These are phyloP conservation scores for Collybia sordida DNA, from an alignment of 768 basidiomycete genomes.

Conservation along the genomic window DNA sequence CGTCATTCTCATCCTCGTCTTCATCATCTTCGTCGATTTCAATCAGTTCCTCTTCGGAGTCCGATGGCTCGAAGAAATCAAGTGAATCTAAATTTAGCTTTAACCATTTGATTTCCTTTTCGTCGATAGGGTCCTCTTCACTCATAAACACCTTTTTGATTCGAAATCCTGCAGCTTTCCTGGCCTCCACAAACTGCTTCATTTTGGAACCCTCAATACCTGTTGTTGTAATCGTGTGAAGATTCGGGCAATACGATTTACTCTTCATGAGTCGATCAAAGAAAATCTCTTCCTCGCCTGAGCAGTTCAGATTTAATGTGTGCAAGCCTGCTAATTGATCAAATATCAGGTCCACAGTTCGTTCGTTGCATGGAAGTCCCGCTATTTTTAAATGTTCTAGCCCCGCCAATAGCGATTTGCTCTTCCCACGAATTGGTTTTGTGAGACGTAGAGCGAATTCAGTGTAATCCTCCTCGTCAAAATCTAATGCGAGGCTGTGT, in stretches of 20 bases:
- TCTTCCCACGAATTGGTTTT: slow-evolving; percentile 33
- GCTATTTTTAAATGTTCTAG: slow-evolving; percentile 54
- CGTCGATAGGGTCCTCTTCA: slow-evolving; percentile 37
- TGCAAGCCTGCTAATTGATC: slow-evolving; percentile 47
- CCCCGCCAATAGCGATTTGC: slow-evolving; percentile 44
- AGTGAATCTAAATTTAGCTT: slow-evolving; percentile 47
- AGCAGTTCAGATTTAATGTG: slow-evolving; percentile 36
- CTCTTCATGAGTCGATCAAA: slow-evolving; percentile 24
- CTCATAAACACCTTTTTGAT: slow-evolving; percentile 49
- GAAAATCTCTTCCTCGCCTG: slow-evolving; percentile 27
- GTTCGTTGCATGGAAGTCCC: slow-evolving; percentile 42
- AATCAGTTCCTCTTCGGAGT: slow-evolving; percentile 38
- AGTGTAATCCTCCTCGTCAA: slow-evolving; percentile 54
- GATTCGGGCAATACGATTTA: slow-evolving; percentile 45
- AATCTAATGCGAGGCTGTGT: slow-evolving; percentile 49
- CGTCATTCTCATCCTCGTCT: slow-evolving; percentile 21
- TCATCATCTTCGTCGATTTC: slow-evolving; percentile 29
- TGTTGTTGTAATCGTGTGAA: slow-evolving; percentile 47
- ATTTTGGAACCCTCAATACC: slow-evolving; percentile 41
- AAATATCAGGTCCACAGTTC: slow-evolving; percentile 37
- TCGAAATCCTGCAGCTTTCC: slow-evolving; percentile 42
- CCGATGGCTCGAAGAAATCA: slow-evolving; percentile 59
- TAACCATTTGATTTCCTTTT: slow-evolving; percentile 51
- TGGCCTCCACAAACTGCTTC: slow-evolving; percentile 41
- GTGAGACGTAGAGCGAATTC: slow-evolving; percentile 46